phyloP scores from a whole-genome alignment of 169 alveolate genomes.

The Cryptosporidium muris region DNA sequence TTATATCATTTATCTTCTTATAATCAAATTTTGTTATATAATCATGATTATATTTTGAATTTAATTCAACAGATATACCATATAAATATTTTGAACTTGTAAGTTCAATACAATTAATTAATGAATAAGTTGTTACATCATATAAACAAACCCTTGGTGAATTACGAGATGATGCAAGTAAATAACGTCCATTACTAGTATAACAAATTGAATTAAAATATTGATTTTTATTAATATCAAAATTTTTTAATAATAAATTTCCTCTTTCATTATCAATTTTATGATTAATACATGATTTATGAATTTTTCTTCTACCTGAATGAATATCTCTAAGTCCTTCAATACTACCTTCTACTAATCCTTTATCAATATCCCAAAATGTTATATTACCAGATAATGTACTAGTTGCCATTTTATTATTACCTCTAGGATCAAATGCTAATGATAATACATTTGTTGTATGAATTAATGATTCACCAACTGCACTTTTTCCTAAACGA shows the following conservation, averaged over 20 bases:
- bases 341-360: constrained; percentile 82
- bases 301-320: constrained; percentile 80
- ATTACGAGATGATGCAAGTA: constrained; percentile 78
- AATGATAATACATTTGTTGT: constrained; percentile 88
- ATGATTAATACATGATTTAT: constrained; percentile 78
- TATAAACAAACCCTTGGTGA: constrained; percentile 79
- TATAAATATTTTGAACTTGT: constrained; percentile 76
- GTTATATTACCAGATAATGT: constrained; percentile 80
- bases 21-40: not conserved
- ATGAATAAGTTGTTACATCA: constrained; percentile 75
- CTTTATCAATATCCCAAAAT: constrained; percentile 84
- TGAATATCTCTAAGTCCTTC: constrained; percentile 88
- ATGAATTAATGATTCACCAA: constrained; percentile 87
- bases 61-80: constrained; percentile 75
- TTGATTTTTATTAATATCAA: constrained; percentile 75
- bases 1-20: not conserved
- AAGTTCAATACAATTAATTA: constrained; percentile 73
- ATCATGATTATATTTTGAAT: constrained; percentile 73
- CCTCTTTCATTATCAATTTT: constrained; percentile 25
- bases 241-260: constrained; percentile 38
- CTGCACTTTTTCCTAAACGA: constrained; percentile 87
- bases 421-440: constrained; percentile 89
- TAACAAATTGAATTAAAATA: constrained; percentile 79
- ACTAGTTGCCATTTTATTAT: constrained; percentile 88
- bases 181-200: constrained; percentile 76